Base-by-base conservation (phyloP, 331 rosid genomes). In the Rosa hybrid region DNA sequence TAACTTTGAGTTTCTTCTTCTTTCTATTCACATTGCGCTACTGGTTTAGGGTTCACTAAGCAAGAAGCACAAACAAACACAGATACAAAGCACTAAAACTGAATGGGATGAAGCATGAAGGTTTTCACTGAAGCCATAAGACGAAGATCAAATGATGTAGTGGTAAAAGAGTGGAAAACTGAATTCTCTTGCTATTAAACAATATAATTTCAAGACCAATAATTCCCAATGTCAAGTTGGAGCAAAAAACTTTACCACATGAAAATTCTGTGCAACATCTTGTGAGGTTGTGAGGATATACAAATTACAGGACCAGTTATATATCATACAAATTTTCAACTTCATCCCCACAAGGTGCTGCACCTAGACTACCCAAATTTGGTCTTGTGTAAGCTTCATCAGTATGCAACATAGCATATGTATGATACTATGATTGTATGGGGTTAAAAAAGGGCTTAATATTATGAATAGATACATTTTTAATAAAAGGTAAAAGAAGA, bases 301-400 rank as follows among this genome's bases (percentile, higher is more conserved):
- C 11, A 27, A 27, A 62, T 20, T 65, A 34, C 64, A 77, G 6
- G 45, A 51, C 48, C 1, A 14, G 6, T 77, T 12, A 34, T 34
- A 12, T 5, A 77, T 65, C 74, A 48, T 50, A 77, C 74, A 63
- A 63, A 18, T 63, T 76, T 76, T 76, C 45, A 7, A 62, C 46
- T 62, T 59, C 63, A 14, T 2, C n/a, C 76, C 20, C 72, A 25
- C 34, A 27, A 18, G 56, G 51, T 64, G 80, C 64, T 65, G 74
- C 51, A 77, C 49, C 80, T 34, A 25, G 49, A 65, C 80, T 30
- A 38, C 72, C 57, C 7, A 20, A 46, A 77, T 27, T 67, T 13
- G 46, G 68, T 6, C 72, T 44, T 42, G 56, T 76, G 62, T 63
- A 63, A 27, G 80, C 49, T 65, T 45, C 50, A 42, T 65, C 50